phyloP scores from a whole-genome alignment of 1,284 basidiomycete genomes.

The Pterula multifida region DNA sequence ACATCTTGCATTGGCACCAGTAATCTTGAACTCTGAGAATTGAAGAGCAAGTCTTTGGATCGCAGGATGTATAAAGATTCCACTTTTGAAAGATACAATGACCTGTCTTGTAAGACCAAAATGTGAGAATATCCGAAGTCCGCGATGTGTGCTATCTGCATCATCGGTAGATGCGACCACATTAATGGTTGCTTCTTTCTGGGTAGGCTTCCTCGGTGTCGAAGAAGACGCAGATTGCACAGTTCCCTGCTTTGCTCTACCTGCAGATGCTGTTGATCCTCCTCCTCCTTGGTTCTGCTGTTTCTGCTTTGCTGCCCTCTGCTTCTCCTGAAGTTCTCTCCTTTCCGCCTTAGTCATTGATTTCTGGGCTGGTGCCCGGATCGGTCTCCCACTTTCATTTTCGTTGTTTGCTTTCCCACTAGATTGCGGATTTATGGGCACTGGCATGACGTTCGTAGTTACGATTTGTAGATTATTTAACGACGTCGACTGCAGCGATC shows the following conservation, averaged over 20 bases:
- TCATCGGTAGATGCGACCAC: slow-evolving; percentile 13
- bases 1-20: slow-evolving; percentile 79
- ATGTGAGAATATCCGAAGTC: slow-evolving; percentile 71
- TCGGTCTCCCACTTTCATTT: neutral
- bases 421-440: neutral
- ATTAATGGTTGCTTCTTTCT: slow-evolving; percentile 13
- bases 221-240: slow-evolving; percentile 3
- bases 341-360: slow-evolving; percentile 68
- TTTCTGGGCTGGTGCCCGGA: neutral
- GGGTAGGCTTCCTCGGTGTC: slow-evolving; percentile 9
- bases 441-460: neutral
- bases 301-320: slow-evolving; percentile 60
- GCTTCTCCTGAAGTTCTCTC: slow-evolving; percentile 66
- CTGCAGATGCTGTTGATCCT: slow-evolving; percentile 3
- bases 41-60: slow-evolving; percentile 70
- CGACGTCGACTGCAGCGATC: too few relatives aligned
- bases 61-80: slow-evolving; percentile 76
- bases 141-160: slow-evolving; percentile 26
- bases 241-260: neutral
- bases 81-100: slow-evolving; percentile 38
- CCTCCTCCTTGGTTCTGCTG: slow-evolving; percentile 19
- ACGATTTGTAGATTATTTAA: too few relatives aligned
- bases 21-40: slow-evolving; percentile 78
- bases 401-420: neutral
- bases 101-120: slow-evolving; percentile 58